Conservation (phyloP, 2,329 filamentous ascomycete species). For the Fusarium buharicum region DNA sequence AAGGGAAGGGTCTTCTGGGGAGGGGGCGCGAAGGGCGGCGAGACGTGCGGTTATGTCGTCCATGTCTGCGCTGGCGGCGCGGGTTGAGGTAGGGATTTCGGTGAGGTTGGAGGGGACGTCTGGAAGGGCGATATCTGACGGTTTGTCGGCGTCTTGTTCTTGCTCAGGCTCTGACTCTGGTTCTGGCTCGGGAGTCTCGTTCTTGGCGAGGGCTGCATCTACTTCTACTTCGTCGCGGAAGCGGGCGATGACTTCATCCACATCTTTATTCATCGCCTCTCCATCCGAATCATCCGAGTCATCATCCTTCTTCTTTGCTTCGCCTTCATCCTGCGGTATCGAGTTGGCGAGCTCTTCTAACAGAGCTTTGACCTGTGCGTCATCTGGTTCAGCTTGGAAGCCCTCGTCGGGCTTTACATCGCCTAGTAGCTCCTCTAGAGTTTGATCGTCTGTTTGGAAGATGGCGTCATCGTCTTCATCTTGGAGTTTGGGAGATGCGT, state of each 20-base stretch:
- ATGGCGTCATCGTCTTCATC: slow-evolving; percentile 54
- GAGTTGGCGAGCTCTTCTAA: slow-evolving; percentile 52
- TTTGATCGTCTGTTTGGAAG: slow-evolving; percentile 62
- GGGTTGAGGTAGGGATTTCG: slow-evolving; percentile 48
- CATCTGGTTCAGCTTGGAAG: slow-evolving; percentile 39
- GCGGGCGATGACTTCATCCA: slow-evolving; percentile 58
- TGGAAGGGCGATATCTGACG: slow-evolving; percentile 55
- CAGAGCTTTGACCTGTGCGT: slow-evolving; percentile 51
- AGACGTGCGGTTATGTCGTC: slow-evolving; percentile 63
- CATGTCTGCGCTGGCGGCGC: slow-evolving; percentile 45
- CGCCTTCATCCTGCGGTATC: slow-evolving; percentile 45
- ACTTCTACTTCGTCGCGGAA: slow-evolving; percentile 59
- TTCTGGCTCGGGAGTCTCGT: slow-evolving; percentile 14
- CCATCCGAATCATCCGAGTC: slow-evolving; percentile 61
- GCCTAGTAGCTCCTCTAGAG: slow-evolving; percentile 62
- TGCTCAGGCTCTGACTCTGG: slow-evolving; percentile 19
- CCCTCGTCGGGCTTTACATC: slow-evolving; percentile 53
- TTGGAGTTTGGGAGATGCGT: slow-evolving; percentile 18
- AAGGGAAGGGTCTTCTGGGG: slow-evolving; percentile 47
- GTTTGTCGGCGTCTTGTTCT: slow-evolving; percentile 15
- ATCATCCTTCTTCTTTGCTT: slow-evolving; percentile 7
- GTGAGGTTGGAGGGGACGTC: slow-evolving; percentile 58
- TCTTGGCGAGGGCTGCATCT: slow-evolving; percentile 40
- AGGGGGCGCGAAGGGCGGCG: slow-evolving; percentile 59
- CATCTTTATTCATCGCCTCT: slow-evolving; percentile 58